A percentile compares a stretch with the other conserved stretches of the same genome.
Evolutionary conservation across 2,329 filamentous ascomycete genomes (phyloP).

Genomic region (Penicillium corylophilum): DNA sequence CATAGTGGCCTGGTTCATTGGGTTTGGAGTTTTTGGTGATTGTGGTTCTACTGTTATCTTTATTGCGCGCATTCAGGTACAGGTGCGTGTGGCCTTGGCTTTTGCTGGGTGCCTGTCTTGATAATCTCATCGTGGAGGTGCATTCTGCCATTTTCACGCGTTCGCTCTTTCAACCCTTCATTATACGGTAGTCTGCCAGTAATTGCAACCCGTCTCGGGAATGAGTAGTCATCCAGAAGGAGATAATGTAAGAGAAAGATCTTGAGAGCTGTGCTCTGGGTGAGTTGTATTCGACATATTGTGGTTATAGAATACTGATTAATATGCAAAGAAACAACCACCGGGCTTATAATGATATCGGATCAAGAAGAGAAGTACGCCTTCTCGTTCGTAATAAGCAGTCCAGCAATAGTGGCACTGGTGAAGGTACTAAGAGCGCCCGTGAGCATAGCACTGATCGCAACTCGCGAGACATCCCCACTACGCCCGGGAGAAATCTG

Average conservation of each 20-base stretch:
- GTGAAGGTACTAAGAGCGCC: conserved; percentile 78
- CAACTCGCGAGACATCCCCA: conserved; percentile 73
- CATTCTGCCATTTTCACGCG: background rate
- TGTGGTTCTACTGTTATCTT: conserved; percentile 13
- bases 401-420: conserved; percentile 72
- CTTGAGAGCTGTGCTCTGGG: background rate
- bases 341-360: background rate
- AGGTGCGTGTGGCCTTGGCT: conserved; percentile 7
- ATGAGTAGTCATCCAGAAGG: background rate
- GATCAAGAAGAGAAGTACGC: conserved; percentile 19
- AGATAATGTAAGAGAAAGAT: background rate
- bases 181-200: background rate
- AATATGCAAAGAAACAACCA: background rate
- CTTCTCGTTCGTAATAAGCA: conserved; percentile 63
- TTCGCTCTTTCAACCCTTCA: background rate
- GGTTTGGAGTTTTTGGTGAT: conserved; percentile 21
- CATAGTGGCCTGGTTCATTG: conserved; percentile 21
- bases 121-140: background rate
- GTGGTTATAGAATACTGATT: background rate
- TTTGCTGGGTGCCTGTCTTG: background rate
- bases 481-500: conserved; percentile 74
- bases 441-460: conserved; percentile 72
- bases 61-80: conserved; percentile 15
- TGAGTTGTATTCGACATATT: background rate
- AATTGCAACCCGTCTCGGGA: background rate